Percentiles rank a stretch among this genome's conserved stretches.
phyloP scores from a whole-genome alignment of 495 filamentous ascomycete species.

The Penicillium cinerascens region DNA sequence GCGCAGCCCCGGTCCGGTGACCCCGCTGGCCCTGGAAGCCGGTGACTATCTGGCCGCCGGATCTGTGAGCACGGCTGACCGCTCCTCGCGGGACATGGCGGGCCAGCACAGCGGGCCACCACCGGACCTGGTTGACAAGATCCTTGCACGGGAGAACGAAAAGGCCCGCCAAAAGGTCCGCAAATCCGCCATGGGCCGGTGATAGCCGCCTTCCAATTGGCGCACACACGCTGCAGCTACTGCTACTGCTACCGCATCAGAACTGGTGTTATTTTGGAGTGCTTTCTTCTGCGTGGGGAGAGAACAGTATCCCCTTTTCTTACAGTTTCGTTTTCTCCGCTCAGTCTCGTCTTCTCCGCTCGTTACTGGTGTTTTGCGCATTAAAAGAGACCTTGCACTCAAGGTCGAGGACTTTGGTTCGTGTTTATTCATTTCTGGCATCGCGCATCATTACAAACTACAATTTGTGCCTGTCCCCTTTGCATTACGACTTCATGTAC shows the following conservation, averaged over 20 bases:
- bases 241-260: slow-evolving; percentile 11
- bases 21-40: slow-evolving; percentile 66
- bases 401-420: neutral
- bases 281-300: neutral
- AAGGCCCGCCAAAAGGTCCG: slow-evolving; percentile 32
- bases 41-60: slow-evolving; percentile 52
- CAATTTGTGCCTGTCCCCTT: slow-evolving; percentile 25
- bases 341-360: slow-evolving; percentile 15
- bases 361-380: slow-evolving; percentile 17
- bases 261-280: slow-evolving; percentile 1
- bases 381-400: slow-evolving; percentile 8
- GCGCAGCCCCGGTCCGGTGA: slow-evolving; percentile 74
- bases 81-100: slow-evolving; percentile 18
- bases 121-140: slow-evolving; percentile 35
- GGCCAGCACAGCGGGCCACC: slow-evolving; percentile 20
- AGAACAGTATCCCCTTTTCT: neutral
- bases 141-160: slow-evolving; percentile 41
- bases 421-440: slow-evolving; percentile 2
- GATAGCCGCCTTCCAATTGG: slow-evolving; percentile 1
- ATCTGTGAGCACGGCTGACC: slow-evolving; percentile 18
- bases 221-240: slow-evolving; percentile 1
- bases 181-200: slow-evolving; percentile 34
- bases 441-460: neutral
- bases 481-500: slow-evolving; percentile 29
- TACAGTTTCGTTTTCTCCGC: slow-evolving; percentile 7